Conservation (phyloP, 345 rosid genomes). For the Gossypium thurberi region DNA sequence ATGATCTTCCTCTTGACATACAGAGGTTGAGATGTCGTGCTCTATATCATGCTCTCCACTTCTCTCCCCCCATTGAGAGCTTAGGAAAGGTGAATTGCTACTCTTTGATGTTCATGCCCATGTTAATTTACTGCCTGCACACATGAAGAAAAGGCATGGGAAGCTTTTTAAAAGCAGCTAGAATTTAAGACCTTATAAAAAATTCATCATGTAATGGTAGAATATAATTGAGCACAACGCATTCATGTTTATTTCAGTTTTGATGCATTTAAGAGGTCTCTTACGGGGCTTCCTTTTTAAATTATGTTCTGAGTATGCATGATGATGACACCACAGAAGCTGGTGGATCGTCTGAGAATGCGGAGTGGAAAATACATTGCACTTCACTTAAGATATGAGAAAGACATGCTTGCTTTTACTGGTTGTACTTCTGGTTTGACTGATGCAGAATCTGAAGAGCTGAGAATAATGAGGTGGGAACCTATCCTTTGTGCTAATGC, state of each 20-base stretch:
- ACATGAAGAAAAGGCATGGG: not conserved
- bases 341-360: constrained; percentile 80
- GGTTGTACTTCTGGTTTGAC: constrained; percentile 86
- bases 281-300: constrained; percentile 83
- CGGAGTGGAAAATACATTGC: constrained; percentile 73
- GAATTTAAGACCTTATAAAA: constrained; percentile 2
- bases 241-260: constrained; percentile 26
- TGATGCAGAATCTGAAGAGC: constrained; percentile 75
- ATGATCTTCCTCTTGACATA: constrained; percentile 70
- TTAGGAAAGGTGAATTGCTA: constrained; percentile 68
- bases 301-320: constrained; percentile 89
- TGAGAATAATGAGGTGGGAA: constrained; percentile 69
- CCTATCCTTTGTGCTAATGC: constrained; percentile 14
- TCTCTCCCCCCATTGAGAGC: constrained; percentile 68
- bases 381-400: constrained; percentile 91
- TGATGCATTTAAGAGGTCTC: constrained; percentile 78
- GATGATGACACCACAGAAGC: constrained; percentile 91
- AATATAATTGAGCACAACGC: not conserved
- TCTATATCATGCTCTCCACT: constrained; percentile 63
- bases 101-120: not conserved
- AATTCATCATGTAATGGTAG: constrained; percentile 1
- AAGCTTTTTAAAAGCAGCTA: not conserved
- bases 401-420: constrained; percentile 94
- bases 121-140: not conserved
- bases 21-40: constrained; percentile 93